Conservation (phyloP, 1,284 basidiomycete genomes). For the Ganoderma boninense region DNA sequence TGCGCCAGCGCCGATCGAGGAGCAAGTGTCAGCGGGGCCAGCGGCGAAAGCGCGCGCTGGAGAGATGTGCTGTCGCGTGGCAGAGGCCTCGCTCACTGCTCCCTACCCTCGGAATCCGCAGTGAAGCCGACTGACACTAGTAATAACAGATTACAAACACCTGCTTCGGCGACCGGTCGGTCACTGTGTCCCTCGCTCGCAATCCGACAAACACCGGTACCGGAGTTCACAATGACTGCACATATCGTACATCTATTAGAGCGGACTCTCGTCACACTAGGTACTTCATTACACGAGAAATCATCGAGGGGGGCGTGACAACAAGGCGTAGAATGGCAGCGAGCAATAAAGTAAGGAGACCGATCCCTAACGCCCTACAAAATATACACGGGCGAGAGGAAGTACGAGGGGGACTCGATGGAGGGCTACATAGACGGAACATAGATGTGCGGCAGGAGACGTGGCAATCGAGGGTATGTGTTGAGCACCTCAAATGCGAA, state of each 20-base stretch:
- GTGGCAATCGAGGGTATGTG: neutral
- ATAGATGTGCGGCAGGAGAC: neutral
- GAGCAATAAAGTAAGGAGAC: neutral
- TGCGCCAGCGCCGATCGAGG: too few relatives aligned
- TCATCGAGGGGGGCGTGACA: constrained; percentile 13
- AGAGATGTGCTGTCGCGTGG: too few relatives aligned
- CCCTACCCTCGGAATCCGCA: too few relatives aligned
- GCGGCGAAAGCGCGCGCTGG: too few relatives aligned
- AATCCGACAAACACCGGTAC: neutral
- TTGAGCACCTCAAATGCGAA: too few relatives aligned
- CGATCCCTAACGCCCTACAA: neutral
- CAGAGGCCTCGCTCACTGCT: too few relatives aligned
- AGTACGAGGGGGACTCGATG: neutral
- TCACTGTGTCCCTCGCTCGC: too few relatives aligned
- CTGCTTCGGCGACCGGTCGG: neutral
- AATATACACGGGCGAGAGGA: constrained; percentile 4
- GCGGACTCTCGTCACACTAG: neutral
- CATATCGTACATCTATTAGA: neutral
- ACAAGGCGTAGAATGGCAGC: neutral
- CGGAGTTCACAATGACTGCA: neutral
- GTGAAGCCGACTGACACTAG: too few relatives aligned
- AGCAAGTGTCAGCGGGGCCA: too few relatives aligned
- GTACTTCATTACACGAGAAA: constrained; percentile 11
- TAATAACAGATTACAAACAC: too few relatives aligned
- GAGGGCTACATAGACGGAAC: neutral